phyloP scores from a whole-genome alignment of 73 alveolate genomes.

The Blepharisma stoltei region DNA sequence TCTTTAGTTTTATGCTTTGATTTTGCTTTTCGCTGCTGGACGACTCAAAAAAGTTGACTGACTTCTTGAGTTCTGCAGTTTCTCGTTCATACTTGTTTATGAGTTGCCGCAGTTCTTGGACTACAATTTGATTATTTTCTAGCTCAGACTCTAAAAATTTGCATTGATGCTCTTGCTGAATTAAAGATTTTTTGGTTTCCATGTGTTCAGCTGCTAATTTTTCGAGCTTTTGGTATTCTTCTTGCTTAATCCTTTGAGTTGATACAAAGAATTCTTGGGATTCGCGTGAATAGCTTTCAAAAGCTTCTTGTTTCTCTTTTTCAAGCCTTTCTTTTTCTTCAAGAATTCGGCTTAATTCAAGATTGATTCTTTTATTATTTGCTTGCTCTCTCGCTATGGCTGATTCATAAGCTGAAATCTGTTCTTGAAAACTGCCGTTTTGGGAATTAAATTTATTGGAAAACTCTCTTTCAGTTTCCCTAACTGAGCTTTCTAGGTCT shows the following conservation, averaged over 20 bases:
- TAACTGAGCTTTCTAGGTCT: background rate
- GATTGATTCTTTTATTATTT: background rate
- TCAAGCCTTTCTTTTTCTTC: background rate
- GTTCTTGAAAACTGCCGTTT: constrained; percentile 4
- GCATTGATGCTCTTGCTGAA: background rate
- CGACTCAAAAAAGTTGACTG: background rate
- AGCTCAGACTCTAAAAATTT: background rate
- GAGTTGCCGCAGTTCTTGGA: background rate
- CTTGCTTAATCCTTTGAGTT: constrained; percentile 25
- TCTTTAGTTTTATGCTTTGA: background rate
- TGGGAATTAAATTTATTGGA: background rate
- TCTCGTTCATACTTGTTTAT: constrained; percentile 7
- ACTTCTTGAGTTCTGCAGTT: background rate
- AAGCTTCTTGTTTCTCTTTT: constrained; percentile 10
- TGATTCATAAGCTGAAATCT: constrained; percentile 3
- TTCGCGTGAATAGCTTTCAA: background rate
- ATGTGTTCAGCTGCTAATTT: background rate
- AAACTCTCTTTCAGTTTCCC: background rate
- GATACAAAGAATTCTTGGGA: background rate
- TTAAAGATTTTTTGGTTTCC: background rate
- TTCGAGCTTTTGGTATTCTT: background rate
- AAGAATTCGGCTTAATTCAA: background rate
- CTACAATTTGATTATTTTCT: background rate
- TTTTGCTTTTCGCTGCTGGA: background rate
- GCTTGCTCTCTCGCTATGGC: constrained; percentile 12